A percentile compares a stretch with the other conserved stretches of the same genome.
These are phyloP conservation scores for Helianthus tuberosus DNA, from an alignment of 129 eudicot species.

Conservation along the genomic window DNA sequence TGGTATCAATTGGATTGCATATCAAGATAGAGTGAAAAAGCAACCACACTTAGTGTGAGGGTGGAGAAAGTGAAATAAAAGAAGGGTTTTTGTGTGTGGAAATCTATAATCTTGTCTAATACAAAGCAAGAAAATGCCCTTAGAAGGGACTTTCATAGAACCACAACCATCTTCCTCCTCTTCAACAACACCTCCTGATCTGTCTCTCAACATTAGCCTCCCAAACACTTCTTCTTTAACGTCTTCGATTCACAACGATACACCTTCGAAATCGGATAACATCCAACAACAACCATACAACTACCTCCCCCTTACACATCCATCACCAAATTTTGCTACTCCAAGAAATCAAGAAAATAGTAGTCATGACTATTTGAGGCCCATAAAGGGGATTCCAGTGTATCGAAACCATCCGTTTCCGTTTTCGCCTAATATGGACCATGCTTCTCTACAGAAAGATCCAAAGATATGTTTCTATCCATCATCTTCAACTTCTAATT, in stretches of 20 bases:
- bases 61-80: conserved; percentile 37
- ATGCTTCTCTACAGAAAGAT: conserved; percentile 48
- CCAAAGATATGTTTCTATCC: conserved; percentile 69
- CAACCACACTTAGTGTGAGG: conserved; percentile 28
- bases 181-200: conserved; percentile 76
- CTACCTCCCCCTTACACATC: conserved; percentile 61
- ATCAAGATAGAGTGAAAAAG: conserved; percentile 32
- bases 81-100: conserved; percentile 25
- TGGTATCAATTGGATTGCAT: conserved; percentile 30
- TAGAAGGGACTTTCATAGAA: conserved; percentile 71
- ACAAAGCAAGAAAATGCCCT: conserved; percentile 63
- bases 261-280: conserved; percentile 27
- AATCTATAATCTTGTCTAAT: conserved; percentile 30
- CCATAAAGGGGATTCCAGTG: conserved; percentile 89
- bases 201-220: conserved; percentile 87
- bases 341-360: conserved; percentile 34
- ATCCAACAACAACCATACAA: conserved; percentile 32
- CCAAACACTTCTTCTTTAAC: conserved; percentile 44
- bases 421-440: conserved; percentile 57
- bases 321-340: conserved; percentile 35
- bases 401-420: conserved; percentile 84
- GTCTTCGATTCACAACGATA: conserved; percentile 15
- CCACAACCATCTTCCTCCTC: conserved; percentile 44
- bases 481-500: conserved; percentile 35
- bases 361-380: conserved; percentile 48